Conservation (phyloP, 768 basidiomycete genomes). For the Termitomyces sp. region DNA sequence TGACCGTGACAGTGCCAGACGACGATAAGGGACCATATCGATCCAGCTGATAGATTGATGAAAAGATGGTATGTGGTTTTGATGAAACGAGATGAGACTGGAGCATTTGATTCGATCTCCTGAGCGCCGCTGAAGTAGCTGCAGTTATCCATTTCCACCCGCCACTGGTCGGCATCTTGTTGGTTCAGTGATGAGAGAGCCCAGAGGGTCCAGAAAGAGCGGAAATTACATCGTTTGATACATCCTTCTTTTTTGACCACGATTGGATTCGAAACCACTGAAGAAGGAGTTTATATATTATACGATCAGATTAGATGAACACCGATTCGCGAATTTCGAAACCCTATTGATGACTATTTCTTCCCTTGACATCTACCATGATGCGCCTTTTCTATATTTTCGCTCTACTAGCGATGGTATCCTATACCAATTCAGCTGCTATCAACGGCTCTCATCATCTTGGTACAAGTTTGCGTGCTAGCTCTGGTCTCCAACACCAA, state of each 20-base stretch:
- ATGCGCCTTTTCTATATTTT: neutral
- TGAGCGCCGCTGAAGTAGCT: too few species aligned
- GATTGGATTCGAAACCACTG: neutral
- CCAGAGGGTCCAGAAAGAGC: neutral
- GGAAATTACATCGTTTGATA: neutral
- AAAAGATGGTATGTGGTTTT: neutral
- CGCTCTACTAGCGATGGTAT: neutral
- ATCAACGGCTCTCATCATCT: slow-evolving; percentile 1
- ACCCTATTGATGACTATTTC: neutral
- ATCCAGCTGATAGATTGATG: neutral
- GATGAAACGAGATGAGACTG: neutral
- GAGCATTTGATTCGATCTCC: neutral
- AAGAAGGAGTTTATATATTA: too few species aligned
- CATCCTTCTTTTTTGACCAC: neutral
- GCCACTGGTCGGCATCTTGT: neutral
- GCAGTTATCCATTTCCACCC: neutral
- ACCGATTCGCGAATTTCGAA: neutral
- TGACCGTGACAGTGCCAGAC: neutral
- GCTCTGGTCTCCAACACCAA: neutral
- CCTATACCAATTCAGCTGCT: slow-evolving; percentile 2
- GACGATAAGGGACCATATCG: neutral
- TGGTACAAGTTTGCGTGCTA: neutral
- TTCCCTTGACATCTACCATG: neutral
- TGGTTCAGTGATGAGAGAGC: too few species aligned
- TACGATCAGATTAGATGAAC: neutral